Evolutionary conservation across 2,329 filamentous ascomycete genomes (phyloP).

Genomic region (Epichloe elymi): DNA sequence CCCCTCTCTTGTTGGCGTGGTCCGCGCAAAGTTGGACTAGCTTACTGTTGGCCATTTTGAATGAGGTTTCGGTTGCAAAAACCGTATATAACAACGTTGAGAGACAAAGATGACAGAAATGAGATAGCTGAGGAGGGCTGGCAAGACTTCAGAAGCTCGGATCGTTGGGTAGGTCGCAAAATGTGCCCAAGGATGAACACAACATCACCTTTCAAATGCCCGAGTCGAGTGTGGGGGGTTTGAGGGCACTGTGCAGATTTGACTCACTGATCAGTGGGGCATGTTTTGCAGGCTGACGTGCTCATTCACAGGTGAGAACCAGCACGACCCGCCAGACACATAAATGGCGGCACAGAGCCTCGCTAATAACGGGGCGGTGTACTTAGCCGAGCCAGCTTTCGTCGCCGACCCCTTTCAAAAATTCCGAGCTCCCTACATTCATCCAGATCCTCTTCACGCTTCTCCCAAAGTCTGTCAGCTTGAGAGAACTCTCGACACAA

Average conservation of each 20-base stretch:
- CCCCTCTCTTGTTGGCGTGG: constrained; percentile 6
- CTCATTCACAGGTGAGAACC: constrained; percentile 1
- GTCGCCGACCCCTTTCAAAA: neutral
- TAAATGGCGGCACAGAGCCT: constrained; percentile 14
- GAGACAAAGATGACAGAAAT: constrained; percentile 1
- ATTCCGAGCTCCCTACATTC: neutral
- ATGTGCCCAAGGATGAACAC: constrained; percentile 16
- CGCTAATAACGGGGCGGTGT: constrained; percentile 9
- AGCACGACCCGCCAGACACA: constrained; percentile 14
- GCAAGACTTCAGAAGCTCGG: constrained; percentile 1
- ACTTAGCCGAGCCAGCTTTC: constrained; percentile 5
- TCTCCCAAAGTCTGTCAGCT: neutral
- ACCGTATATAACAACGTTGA: constrained; percentile 2
- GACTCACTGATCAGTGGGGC: constrained; percentile 4
- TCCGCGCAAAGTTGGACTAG: neutral
- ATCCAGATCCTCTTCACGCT: neutral
- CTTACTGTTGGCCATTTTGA: constrained; percentile 23
- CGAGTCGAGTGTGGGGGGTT: constrained; percentile 17
- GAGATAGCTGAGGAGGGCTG: constrained; percentile 1
- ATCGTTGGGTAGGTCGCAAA: constrained; percentile 20
- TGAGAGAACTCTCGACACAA: neutral
- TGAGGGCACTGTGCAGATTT: constrained; percentile 25
- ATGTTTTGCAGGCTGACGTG: constrained; percentile 9
- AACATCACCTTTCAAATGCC: constrained; percentile 2
- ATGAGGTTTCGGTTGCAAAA: constrained; percentile 3